Conservation (phyloP, 1,284 basidiomycete species). For the Ganoderma leucocontextum region DNA sequence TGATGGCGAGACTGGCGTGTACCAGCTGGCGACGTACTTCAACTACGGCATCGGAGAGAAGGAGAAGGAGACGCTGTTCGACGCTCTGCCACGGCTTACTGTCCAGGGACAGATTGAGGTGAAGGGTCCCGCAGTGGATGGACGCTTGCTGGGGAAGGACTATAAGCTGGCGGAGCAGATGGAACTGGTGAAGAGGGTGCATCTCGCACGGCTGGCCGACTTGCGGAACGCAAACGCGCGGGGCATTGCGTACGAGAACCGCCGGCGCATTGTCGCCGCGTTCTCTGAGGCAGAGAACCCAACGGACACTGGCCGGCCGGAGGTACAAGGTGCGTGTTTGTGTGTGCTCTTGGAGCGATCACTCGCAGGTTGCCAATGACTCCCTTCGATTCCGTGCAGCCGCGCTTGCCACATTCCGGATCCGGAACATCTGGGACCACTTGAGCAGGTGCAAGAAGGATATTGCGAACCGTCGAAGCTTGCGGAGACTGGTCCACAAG, state of each 20-base stretch:
- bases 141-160: not conserved
- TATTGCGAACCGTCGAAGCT: constrained; percentile 76
- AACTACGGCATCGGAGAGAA: constrained; percentile 69
- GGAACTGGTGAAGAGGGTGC: constrained; percentile 68
- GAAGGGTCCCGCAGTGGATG: not conserved
- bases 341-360: not conserved
- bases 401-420: constrained; percentile 87
- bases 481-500: constrained; percentile 83
- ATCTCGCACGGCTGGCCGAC: constrained; percentile 80
- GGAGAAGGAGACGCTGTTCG: constrained; percentile 67
- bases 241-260: constrained; percentile 89
- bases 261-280: constrained; percentile 77
- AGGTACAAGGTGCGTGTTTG: constrained; percentile 82
- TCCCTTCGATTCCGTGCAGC: constrained; percentile 53
- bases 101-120: constrained; percentile 36
- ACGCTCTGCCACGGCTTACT: constrained; percentile 61
- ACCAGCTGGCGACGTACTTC: constrained; percentile 56
- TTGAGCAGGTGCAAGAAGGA: constrained; percentile 77
- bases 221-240: constrained; percentile 87
- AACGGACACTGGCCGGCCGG: constrained; percentile 83
- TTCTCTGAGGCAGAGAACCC: constrained; percentile 79
- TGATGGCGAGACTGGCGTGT: constrained; percentile 22
- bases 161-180: constrained; percentile 37
- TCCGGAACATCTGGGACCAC: constrained; percentile 85
- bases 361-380: constrained; percentile 12